A percentile compares a stretch with the other conserved stretches of the same genome.
Evolutionary conservation across 345 rosid species (phyloP).

Genomic region (Excoecaria agallocha): DNA sequence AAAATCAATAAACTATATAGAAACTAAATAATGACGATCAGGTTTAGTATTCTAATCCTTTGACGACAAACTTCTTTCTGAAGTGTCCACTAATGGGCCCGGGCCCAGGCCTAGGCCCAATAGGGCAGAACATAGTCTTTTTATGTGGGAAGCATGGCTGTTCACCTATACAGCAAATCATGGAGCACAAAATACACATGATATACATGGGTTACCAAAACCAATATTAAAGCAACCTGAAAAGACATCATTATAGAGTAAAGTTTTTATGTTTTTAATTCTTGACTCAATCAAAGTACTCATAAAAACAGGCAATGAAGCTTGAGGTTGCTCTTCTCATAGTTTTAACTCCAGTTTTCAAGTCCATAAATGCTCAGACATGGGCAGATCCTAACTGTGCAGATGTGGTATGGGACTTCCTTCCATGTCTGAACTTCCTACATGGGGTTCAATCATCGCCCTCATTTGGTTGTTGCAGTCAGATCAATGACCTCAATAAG

Average conservation of each 20-base stretch:
- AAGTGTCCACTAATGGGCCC: too few species aligned
- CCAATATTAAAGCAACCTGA: not conserved
- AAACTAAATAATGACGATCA: too few species aligned
- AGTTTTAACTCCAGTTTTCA: not conserved
- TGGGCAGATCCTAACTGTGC: conserved; percentile 3
- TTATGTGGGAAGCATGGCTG: not conserved
- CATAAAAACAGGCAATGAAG: not conserved
- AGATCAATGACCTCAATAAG: not conserved
- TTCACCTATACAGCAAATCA: not conserved
- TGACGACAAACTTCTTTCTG: too few species aligned
- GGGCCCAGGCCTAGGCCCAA: too few species aligned
- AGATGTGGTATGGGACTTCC: not conserved
- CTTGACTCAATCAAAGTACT: not conserved
- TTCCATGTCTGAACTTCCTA: not conserved
- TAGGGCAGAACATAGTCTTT: not conserved
- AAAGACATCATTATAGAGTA: not conserved
- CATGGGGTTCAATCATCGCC: not conserved
- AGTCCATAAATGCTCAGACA: not conserved
- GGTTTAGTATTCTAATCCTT: too few species aligned
- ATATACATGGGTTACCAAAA: not conserved
- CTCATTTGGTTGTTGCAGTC: not conserved
- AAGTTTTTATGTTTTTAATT: not conserved
- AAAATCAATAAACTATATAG: too few species aligned
- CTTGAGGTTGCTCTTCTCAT: not conserved
- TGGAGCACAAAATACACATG: not conserved